A percentile compares a stretch with the other conserved stretches of the same genome.
Evolutionary conservation across 1,284 basidiomycete species (phyloP).

Genomic region (Microbotryum silenes-acaulis): DNA sequence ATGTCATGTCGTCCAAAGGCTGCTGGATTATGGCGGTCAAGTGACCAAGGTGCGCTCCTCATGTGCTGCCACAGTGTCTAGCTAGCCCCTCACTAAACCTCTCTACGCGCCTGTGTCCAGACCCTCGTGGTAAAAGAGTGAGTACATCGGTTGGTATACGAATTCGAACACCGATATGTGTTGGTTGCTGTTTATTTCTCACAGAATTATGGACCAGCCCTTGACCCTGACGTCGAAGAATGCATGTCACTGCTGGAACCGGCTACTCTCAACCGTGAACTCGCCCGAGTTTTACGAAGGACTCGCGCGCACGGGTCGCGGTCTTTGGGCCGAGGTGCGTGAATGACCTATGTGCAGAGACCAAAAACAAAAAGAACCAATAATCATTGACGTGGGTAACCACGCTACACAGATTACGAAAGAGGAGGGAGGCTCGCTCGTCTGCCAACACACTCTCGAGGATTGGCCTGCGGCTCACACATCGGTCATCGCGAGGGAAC

Average conservation of each 20-base stretch:
- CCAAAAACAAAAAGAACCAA: no score
- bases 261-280: constrained; percentile 20
- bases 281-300: constrained; percentile 13
- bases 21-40: constrained; percentile 19
- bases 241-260: constrained; percentile 20
- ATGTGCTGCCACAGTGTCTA: no score
- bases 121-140: no score
- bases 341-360: no score
- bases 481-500: constrained; percentile 14
- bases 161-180: no score
- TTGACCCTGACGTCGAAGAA: constrained; percentile 12
- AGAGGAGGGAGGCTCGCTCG: constrained; percentile 21
- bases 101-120: no score
- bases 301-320: constrained; percentile 13
- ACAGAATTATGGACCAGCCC: constrained; percentile 14
- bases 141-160: no score
- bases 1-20: constrained; percentile 27
- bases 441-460: constrained; percentile 27
- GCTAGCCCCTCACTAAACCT: no score
- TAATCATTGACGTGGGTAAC: no score
- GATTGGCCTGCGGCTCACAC: constrained; percentile 13
- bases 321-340: constrained; percentile 2
- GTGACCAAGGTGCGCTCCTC: constrained; percentile 5
- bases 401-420: constrained; percentile 2
- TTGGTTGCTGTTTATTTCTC: no score